phyloP scores from a whole-genome alignment of 371 early-diverging fungal species.

The Globomyces sp. region DNA sequence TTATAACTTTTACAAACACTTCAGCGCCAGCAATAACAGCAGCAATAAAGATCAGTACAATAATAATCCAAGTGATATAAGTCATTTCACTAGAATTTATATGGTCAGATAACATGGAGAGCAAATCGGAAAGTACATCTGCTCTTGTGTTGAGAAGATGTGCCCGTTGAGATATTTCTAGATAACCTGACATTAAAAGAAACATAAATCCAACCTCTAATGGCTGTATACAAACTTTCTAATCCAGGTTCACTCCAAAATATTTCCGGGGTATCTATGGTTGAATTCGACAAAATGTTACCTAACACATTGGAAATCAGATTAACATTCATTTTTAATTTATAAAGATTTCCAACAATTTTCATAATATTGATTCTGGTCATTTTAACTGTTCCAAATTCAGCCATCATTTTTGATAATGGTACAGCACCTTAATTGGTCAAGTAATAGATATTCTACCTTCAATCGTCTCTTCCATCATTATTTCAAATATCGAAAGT shows the following conservation, averaged over 20 bases:
- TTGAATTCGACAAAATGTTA: neutral
- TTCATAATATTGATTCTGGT: constrained; percentile 76
- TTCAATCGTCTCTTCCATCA: constrained; percentile 54
- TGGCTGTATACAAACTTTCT: constrained; percentile 43
- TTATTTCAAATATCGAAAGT: constrained; percentile 49
- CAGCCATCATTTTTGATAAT: constrained; percentile 46
- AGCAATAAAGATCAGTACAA: constrained; percentile 43
- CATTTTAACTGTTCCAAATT: constrained; percentile 51
- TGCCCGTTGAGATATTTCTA: constrained; percentile 78
- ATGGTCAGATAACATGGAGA: constrained; percentile 56
- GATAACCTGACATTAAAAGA: constrained; percentile 29
- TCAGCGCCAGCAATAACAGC: constrained; percentile 44
- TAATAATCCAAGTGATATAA: constrained; percentile 53
- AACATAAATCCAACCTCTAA: constrained; percentile 20
- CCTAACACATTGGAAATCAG: constrained; percentile 54
- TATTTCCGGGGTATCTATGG: constrained; percentile 41
- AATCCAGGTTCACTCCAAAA: constrained; percentile 48
- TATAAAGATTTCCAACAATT: constrained; percentile 62
- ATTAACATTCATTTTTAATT: constrained; percentile 57
- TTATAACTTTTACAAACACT: constrained; percentile 44
- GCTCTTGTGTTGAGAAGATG: constrained; percentile 52
- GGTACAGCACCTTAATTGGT: constrained; percentile 44
- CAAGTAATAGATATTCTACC: constrained; percentile 79
- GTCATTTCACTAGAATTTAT: constrained; percentile 45
- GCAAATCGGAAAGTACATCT: constrained; percentile 52